These are phyloP conservation scores for Chaetoscypha palmicola DNA, from an alignment of 2,329 filamentous ascomycete species.

Conservation along the genomic window DNA sequence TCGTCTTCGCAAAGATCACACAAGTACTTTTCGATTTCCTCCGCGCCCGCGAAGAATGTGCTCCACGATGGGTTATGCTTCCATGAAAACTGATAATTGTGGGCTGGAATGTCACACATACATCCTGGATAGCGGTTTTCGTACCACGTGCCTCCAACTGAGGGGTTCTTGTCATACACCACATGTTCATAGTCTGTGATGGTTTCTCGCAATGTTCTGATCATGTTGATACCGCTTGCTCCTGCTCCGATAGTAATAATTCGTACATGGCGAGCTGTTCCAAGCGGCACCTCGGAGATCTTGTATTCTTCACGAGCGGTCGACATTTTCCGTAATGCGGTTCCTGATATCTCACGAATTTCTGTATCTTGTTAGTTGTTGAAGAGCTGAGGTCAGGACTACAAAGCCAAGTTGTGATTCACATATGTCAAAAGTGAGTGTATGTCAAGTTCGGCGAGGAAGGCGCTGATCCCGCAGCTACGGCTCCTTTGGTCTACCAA, in stretches of 20 bases:
- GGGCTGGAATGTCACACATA: conserved; percentile 46
- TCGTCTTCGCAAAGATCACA: conserved; percentile 42
- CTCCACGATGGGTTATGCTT: conserved; percentile 53
- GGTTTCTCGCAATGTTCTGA: conserved; percentile 39
- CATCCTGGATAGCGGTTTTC: conserved; percentile 54
- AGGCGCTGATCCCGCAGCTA: too few species aligned
- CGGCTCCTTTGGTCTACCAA: too few species aligned
- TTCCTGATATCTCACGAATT: neutral
- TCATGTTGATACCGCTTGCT: conserved; percentile 39
- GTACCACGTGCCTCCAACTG: conserved; percentile 51
- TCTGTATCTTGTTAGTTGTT: too few species aligned
- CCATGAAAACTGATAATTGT: conserved; percentile 58
- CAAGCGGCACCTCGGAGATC: conserved; percentile 9
- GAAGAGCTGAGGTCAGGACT: too few species aligned
- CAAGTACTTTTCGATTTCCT: conserved; percentile 51
- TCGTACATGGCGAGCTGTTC: conserved; percentile 12
- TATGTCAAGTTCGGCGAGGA: too few species aligned
- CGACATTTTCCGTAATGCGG: neutral
- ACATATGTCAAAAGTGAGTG: too few species aligned
- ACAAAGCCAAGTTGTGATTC: too few species aligned
- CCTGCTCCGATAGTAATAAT: conserved; percentile 41
- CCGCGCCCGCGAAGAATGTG: conserved; percentile 47
- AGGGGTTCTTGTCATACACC: conserved; percentile 50
- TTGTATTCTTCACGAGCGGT: conserved; percentile 3
- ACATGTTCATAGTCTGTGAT: conserved; percentile 39